Evolutionary conservation across 192 early-diverging fungal genomes (phyloP).

Genomic region (Backusella parvicylindrica): DNA sequence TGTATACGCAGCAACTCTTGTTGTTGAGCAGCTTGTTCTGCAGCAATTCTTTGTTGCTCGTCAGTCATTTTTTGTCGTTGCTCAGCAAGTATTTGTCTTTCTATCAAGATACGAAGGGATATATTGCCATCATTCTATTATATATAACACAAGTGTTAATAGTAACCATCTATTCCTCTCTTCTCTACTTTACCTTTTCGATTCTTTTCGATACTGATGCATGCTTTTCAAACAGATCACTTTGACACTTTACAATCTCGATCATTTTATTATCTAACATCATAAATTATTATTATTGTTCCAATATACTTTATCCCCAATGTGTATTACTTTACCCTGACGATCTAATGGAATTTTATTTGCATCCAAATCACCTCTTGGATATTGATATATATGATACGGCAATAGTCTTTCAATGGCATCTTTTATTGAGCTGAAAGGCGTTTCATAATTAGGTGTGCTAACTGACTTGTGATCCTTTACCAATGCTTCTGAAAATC

Average conservation of each 20-base stretch:
- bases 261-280: conserved; percentile 8
- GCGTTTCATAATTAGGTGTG: conserved; percentile 53
- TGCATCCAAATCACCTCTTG: conserved; percentile 40
- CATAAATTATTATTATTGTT: neutral
- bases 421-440: conserved; percentile 59
- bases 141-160: neutral
- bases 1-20: conserved; percentile 17
- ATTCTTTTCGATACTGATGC: conserved; percentile 6
- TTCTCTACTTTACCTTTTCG: neutral
- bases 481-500: conserved; percentile 46
- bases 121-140: neutral
- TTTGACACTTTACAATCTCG: conserved; percentile 26
- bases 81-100: conserved; percentile 21
- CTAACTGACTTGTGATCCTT: conserved; percentile 44
- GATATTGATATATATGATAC: conserved; percentile 73
- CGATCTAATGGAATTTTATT: conserved; percentile 32
- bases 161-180: neutral
- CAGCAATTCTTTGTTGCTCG: conserved; percentile 17
- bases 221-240: conserved; percentile 24
- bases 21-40: conserved; percentile 25
- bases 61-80: conserved; percentile 27
- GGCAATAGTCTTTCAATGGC: conserved; percentile 64
- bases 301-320: neutral
- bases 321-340: conserved; percentile 18
- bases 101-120: conserved; percentile 6